Conservation (phyloP, 352 stramenopile species). For the Pythium graminicola region DNA sequence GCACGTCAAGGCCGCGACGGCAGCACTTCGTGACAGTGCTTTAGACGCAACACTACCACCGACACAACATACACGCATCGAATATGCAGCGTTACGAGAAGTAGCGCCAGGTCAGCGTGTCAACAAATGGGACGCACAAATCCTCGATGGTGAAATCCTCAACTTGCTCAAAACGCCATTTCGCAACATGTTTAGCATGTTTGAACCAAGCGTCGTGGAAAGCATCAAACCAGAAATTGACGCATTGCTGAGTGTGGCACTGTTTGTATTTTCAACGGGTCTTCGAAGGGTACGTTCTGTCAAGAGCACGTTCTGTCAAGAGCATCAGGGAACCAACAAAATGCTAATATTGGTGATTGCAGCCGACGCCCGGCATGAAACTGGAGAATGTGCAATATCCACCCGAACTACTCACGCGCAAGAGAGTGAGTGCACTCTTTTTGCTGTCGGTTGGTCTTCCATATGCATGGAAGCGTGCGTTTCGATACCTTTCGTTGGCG, state of each 20-base stretch:
- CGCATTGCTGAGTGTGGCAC: slow-evolving; percentile 35
- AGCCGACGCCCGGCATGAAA: slow-evolving; percentile 82
- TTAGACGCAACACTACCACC: slow-evolving; percentile 3
- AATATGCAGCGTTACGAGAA: slow-evolving; percentile 39
- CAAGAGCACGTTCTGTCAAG: neutral
- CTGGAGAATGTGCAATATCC: slow-evolving; percentile 72
- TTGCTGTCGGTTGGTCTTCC: slow-evolving; percentile 62
- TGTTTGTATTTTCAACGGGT: slow-evolving; percentile 65
- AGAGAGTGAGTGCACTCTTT: slow-evolving; percentile 51
- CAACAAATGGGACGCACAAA: slow-evolving; percentile 80
- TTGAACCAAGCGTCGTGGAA: slow-evolving; percentile 57
- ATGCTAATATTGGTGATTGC: no score
- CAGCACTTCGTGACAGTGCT: slow-evolving; percentile 33
- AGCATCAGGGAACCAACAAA: no score
- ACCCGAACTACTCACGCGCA: slow-evolving; percentile 36
- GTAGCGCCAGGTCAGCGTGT: slow-evolving; percentile 49
- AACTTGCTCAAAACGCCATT: slow-evolving; percentile 63
- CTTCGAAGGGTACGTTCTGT: slow-evolving; percentile 41
- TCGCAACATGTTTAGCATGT: slow-evolving; percentile 77
- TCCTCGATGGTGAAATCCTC: slow-evolving; percentile 77
- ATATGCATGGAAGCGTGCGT: slow-evolving; percentile 71
- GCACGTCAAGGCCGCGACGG: slow-evolving; percentile 27
- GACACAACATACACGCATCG: slow-evolving; percentile 20
- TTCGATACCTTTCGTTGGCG: slow-evolving; percentile 52
- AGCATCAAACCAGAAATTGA: slow-evolving; percentile 73